Conservation (phyloP, 2,329 filamentous ascomycete species). For the Nemania sp. region DNA sequence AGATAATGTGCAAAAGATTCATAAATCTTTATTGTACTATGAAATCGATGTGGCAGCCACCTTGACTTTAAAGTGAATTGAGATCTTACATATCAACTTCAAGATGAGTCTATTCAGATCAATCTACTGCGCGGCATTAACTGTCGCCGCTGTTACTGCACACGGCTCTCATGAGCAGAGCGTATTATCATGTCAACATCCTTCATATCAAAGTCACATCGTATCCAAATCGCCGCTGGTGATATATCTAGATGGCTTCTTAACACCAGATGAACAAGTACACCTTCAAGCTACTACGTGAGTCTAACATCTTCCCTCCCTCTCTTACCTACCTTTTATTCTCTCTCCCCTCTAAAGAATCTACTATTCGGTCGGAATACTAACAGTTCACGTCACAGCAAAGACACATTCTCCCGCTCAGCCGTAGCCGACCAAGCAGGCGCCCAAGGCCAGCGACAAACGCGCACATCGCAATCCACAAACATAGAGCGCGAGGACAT, state of each 20-base stretch:
- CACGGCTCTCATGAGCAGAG: slow-evolving; percentile 27
- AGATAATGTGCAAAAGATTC: not conserved
- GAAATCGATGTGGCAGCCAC: slow-evolving; percentile 8
- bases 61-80: not conserved
- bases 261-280: slow-evolving; percentile 41
- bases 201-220: slow-evolving; percentile 40
- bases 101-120: slow-evolving; percentile 30
- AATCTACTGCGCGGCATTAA: slow-evolving; percentile 26
- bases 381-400: slow-evolving; percentile 35
- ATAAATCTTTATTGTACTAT: not conserved
- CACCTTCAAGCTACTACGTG: slow-evolving; percentile 43
- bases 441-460: slow-evolving; percentile 41
- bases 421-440: slow-evolving; percentile 44
- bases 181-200: slow-evolving; percentile 37
- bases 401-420: slow-evolving; percentile 49
- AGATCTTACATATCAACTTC: not conserved
- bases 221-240: slow-evolving; percentile 44
- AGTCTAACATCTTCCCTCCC: slow-evolving; percentile 22
- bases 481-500: slow-evolving; percentile 47
- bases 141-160: slow-evolving; percentile 23
- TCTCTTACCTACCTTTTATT: not conserved
- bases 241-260: slow-evolving; percentile 45
- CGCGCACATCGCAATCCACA: slow-evolving; percentile 52
- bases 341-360: not conserved
- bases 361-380: not conserved